phyloP scores from a whole-genome alignment of 1,284 basidiomycete genomes.

The Veloporphyrellus conicus region DNA sequence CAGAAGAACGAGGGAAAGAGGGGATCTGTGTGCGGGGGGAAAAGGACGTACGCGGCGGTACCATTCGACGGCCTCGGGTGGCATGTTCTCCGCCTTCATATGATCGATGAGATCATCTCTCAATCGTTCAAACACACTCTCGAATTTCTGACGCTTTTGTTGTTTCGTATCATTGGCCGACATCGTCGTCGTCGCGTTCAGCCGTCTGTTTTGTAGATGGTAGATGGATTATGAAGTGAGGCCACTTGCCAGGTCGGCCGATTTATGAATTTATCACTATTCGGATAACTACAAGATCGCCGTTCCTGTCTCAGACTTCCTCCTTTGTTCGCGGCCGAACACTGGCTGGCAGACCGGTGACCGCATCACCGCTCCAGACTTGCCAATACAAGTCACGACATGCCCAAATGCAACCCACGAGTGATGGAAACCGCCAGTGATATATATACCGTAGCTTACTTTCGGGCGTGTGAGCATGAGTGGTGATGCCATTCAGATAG shows the following conservation, averaged over 20 bases:
- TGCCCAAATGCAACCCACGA: no score
- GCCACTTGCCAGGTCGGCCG: background rate
- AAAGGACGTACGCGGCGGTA: conserved; percentile 46
- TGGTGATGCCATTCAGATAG: conserved; percentile 25
- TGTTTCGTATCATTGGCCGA: conserved; percentile 21
- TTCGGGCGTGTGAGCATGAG: no score
- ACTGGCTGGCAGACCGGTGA: no score
- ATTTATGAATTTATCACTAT: conserved; percentile 4
- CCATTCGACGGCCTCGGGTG: conserved; percentile 61
- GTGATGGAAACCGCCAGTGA: no score
- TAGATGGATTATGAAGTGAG: background rate
- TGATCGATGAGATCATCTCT: conserved; percentile 42
- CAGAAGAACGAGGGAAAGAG: no score
- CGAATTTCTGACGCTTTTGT: conserved; percentile 28
- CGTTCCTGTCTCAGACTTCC: background rate
- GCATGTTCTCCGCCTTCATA: conserved; percentile 53
- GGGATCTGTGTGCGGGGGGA: background rate
- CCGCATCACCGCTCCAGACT: no score
- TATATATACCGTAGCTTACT: no score
- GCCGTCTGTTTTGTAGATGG: background rate
- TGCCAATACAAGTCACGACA: no score
- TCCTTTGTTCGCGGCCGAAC: background rate
- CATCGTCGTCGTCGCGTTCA: conserved; percentile 7
- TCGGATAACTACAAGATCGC: background rate
- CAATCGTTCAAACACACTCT: conserved; percentile 28